Evolutionary conservation across 495 filamentous ascomycete species (phyloP).

Genomic region (Aspergillus funiculosus): DNA sequence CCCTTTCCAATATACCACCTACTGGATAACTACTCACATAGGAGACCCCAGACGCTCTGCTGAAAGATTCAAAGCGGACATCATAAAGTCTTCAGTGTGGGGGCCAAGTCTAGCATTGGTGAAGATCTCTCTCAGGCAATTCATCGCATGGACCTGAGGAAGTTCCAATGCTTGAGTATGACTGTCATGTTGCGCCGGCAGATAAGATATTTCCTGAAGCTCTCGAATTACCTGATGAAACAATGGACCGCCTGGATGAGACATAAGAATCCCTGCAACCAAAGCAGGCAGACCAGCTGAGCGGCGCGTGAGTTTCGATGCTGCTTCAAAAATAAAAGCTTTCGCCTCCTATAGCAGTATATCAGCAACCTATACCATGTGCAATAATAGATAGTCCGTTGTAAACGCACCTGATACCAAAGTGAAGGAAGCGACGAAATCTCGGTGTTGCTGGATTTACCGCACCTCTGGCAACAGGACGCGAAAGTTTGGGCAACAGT

Average conservation of each 20-base stretch:
- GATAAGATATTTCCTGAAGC: conserved; percentile 52
- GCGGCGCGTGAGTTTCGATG: conserved; percentile 74
- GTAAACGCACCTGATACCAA: conserved; percentile 60
- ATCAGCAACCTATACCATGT: neutral
- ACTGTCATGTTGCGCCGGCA: conserved; percentile 43
- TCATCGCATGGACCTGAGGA: conserved; percentile 90
- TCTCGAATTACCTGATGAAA: conserved; percentile 48
- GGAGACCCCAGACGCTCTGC: conserved; percentile 60
- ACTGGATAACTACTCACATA: conserved; percentile 41
- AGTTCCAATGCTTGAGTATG: conserved; percentile 52
- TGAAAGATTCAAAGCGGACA: conserved; percentile 66
- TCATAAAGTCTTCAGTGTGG: conserved; percentile 61
- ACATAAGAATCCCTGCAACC: conserved; percentile 64
- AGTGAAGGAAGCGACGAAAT: conserved; percentile 34
- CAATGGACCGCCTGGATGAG: conserved; percentile 35
- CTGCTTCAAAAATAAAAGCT: conserved; percentile 59
- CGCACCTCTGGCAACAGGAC: conserved; percentile 61
- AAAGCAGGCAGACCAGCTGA: conserved; percentile 89
- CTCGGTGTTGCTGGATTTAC: conserved; percentile 43
- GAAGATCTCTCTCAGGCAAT: conserved; percentile 84
- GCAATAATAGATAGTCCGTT: neutral
- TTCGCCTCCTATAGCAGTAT: conserved; percentile 48
- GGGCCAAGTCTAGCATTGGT: conserved; percentile 64
- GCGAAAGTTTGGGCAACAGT: conserved; percentile 86
- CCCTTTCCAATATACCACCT: no score